phyloP scores from a whole-genome alignment of 2,329 filamentous ascomycete genomes.

The Colletotrichum acutatum region DNA sequence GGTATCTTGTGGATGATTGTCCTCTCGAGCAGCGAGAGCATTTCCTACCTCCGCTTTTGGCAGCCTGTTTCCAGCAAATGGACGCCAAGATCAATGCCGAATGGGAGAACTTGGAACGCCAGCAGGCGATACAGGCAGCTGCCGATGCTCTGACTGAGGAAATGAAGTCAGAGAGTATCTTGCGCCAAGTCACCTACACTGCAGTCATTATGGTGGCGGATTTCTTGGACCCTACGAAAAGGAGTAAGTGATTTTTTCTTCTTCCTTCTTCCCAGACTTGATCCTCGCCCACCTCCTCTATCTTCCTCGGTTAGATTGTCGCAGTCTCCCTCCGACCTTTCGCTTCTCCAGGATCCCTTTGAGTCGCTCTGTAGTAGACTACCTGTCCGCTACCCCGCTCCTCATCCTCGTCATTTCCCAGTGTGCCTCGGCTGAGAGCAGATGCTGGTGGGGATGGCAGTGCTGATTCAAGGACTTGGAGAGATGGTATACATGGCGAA shows the following conservation, averaged over 20 bases:
- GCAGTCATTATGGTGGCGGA: slow-evolving; percentile 92
- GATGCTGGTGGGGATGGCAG: not conserved
- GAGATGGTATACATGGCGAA: not conserved
- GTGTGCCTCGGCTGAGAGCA: not conserved
- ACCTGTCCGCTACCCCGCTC: not conserved
- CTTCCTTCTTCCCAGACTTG: not conserved
- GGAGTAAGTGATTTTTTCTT: slow-evolving; percentile 58
- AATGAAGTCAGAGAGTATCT: slow-evolving; percentile 97
- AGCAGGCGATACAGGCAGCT: slow-evolving; percentile 70
- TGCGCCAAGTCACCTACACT: slow-evolving; percentile 91
- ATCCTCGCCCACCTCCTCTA: not conserved
- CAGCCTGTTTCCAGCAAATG: slow-evolving; percentile 85
- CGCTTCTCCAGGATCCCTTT: not conserved
- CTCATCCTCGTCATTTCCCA: not conserved
- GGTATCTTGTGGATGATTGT: slow-evolving; percentile 92
- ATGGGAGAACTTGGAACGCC: slow-evolving; percentile 81
- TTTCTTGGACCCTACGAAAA: slow-evolving; percentile 80
- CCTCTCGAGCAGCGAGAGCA: slow-evolving; percentile 79
- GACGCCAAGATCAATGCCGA: slow-evolving; percentile 88
- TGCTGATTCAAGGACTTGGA: not conserved
- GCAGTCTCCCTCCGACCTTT: not conserved
- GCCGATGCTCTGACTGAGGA: slow-evolving; percentile 89
- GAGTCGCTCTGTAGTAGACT: not conserved
- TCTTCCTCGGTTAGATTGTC: not conserved
- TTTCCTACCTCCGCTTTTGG: slow-evolving; percentile 87